Percentiles rank a stretch among this genome's conserved stretches.
Conservation (phyloP, 2,329 filamentous ascomycete species). For the Tolypocladium pustulatum region DNA sequence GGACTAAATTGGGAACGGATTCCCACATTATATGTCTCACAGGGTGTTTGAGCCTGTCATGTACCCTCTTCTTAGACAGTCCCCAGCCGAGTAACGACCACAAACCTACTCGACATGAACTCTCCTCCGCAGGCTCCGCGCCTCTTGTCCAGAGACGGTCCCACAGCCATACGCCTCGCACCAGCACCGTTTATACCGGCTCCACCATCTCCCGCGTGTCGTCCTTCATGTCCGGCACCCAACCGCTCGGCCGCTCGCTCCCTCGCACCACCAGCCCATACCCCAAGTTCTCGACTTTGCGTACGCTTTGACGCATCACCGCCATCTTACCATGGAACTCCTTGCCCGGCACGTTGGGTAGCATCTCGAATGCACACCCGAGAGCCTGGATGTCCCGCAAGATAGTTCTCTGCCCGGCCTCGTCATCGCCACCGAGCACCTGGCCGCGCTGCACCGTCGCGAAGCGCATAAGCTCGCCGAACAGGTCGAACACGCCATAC, state of each 20-base stretch:
- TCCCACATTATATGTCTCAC: too few relatives aligned
- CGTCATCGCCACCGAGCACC: slow-evolving; percentile 25
- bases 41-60: too few relatives aligned
- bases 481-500: slow-evolving; percentile 84
- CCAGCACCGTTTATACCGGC: slow-evolving; percentile 8
- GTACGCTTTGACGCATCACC: slow-evolving; percentile 78
- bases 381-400: slow-evolving; percentile 73
- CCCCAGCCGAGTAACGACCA: too few relatives aligned
- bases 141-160: background rate
- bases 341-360: slow-evolving; percentile 48
- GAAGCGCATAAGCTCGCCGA: slow-evolving; percentile 95
- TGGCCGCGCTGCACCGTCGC: slow-evolving; percentile 70
- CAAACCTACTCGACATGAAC: background rate
- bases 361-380: slow-evolving; percentile 63
- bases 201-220: slow-evolving; percentile 19
- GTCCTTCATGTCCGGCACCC: slow-evolving; percentile 66
- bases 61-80: background rate
- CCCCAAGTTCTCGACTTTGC: slow-evolving; percentile 84
- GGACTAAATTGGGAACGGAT: too few relatives aligned
- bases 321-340: slow-evolving; percentile 68
- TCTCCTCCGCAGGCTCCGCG: background rate
- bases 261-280: slow-evolving; percentile 84
- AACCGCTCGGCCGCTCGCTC: slow-evolving; percentile 80
- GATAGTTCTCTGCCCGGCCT: slow-evolving; percentile 42
- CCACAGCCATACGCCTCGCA: background rate